Conservation (phyloP, 106 monocot species). For the Acanthochlamys bracteata region DNA sequence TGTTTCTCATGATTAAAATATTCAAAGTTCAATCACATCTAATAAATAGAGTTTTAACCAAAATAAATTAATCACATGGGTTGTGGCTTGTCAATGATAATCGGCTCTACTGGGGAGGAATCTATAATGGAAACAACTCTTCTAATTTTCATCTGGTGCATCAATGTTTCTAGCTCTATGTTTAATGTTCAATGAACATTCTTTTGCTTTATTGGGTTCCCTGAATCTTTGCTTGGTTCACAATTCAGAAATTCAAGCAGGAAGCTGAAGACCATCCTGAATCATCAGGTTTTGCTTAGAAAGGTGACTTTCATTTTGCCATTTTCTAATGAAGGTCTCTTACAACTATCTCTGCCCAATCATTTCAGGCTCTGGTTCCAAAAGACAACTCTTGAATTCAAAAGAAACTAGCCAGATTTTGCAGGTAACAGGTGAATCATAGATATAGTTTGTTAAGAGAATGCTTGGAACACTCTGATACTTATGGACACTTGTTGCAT, state of each 20-base stretch:
- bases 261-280: constrained; percentile 7
- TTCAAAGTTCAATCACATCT: too few relatives aligned
- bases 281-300: constrained; percentile 23
- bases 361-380: constrained; percentile 19
- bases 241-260: constrained; percentile 30
- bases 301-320: not conserved
- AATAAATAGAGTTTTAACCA: too few relatives aligned
- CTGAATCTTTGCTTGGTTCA: not conserved
- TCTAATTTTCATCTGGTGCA: too few relatives aligned
- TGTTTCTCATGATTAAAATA: too few relatives aligned
- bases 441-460: not conserved
- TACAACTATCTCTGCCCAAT: not conserved
- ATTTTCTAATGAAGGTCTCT: not conserved
- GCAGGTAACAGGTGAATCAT: constrained; percentile 12
- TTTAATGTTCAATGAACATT: too few relatives aligned
- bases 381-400: constrained; percentile 13
- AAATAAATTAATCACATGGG: too few relatives aligned
- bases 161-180: too few relatives aligned
- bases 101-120: too few relatives aligned
- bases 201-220: not conserved
- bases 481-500: not conserved
- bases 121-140: too few relatives aligned
- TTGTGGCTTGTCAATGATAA: too few relatives aligned
- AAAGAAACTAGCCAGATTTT: constrained; percentile 8
- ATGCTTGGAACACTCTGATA: not conserved